phyloP scores from a whole-genome alignment of 768 basidiomycete species.

The Chiua virens region DNA sequence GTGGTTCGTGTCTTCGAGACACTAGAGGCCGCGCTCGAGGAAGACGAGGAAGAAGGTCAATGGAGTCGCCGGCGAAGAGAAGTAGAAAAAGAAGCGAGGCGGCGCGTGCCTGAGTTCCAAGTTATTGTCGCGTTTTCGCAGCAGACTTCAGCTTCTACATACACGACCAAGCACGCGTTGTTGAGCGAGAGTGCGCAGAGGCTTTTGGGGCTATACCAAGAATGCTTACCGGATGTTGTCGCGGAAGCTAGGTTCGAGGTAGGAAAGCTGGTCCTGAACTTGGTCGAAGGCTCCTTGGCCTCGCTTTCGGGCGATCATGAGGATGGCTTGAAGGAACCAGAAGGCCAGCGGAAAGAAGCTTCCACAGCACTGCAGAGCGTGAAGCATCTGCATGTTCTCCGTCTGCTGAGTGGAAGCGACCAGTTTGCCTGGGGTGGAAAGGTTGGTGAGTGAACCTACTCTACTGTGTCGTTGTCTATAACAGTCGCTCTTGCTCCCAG shows the following conservation, averaged over 20 bases:
- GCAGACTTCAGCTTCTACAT: constrained; percentile 34
- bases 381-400: constrained; percentile 75
- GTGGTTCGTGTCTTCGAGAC: constrained; percentile 51
- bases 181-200: constrained; percentile 80
- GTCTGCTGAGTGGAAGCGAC: constrained; percentile 71
- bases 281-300: constrained; percentile 35
- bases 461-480: background rate
- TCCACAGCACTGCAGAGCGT: constrained; percentile 45
- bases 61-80: constrained; percentile 71
- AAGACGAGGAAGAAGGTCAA: constrained; percentile 61
- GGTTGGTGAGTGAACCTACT: constrained; percentile 49
- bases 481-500: constrained; percentile 20
- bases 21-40: constrained; percentile 56
- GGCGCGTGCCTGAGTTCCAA: constrained; percentile 82
- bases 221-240: constrained; percentile 68
- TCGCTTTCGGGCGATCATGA: constrained; percentile 14
- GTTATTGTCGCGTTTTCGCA: constrained; percentile 85
- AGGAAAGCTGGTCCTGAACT: constrained; percentile 66
- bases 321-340: constrained; percentile 6
- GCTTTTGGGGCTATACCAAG: constrained; percentile 84
- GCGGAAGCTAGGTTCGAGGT: constrained; percentile 84
- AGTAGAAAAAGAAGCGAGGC: constrained; percentile 71
- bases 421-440: constrained; percentile 80
- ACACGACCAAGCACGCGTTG: constrained; percentile 52
- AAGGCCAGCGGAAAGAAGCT: constrained; percentile 15